Base-by-base conservation (phyloP, 805 yeast genomes). In the Ogataea neopini region DNA sequence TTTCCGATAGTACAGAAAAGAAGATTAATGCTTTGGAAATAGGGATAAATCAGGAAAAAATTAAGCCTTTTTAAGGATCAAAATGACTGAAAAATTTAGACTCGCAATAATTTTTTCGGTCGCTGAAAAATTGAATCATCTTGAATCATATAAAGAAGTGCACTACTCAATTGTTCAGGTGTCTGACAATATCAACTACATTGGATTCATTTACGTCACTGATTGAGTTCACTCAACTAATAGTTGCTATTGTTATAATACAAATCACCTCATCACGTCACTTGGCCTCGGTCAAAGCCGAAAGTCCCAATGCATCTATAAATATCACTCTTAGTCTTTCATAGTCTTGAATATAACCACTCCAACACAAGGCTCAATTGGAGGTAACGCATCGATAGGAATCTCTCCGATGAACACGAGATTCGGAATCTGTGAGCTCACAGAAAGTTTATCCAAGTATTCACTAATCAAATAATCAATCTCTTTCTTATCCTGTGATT, bases 371-470 rank as follows among this genome's bases (percentile, higher is more conserved):
- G 58, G 45, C 17, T 58, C 58, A 1, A 61, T n/a, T 9, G 45
- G 50, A 6, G 45, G 18, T 3, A 59, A 50, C 33, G 32, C 53
- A 1, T 23, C 39, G 3, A 20, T 33, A 1, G 59, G 59, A 2
- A 53, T 30, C 26, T 52, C 52, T 2, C 54, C 54, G 1, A 48
- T 32, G 10, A 51, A 47, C 8, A 60, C 53, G 30, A 62, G 36
- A 19, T 51, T 52, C n/a, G 65, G 66, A n/a, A 57, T 53, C 32
- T 61, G 58, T 14, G 53, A 40, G 45, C 66, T 60, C 4, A 14
- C 26, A 22, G 46, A 39, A 26, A 61, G 40, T 6, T 41, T 10
- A 8, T 52, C 50, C 2, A 51, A 34, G 42, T 58, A 61, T 13
- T 48, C 43, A 14, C 23, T 28, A 1, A 56, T 44, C 30, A 58